These are phyloP conservation scores for Xerophyta viscosa DNA, from an alignment of 106 monocot genomes.

Conservation along the genomic window DNA sequence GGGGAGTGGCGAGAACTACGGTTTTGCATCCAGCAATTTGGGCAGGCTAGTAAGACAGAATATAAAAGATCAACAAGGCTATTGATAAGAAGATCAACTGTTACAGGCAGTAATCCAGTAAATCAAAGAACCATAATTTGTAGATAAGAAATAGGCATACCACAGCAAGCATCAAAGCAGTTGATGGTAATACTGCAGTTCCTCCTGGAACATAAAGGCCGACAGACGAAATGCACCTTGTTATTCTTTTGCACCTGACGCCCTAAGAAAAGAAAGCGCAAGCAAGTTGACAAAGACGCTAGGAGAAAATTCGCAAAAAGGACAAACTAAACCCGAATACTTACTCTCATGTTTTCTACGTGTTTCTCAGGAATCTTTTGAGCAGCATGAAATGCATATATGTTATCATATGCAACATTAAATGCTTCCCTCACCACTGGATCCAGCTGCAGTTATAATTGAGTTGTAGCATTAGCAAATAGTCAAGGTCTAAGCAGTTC, in stretches of 20 bases:
- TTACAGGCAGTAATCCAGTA: neutral
- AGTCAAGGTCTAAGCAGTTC: too few relatives aligned
- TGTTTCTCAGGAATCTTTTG: slow-evolving; percentile 65
- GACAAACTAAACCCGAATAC: slow-evolving; percentile 2
- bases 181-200: slow-evolving; percentile 96
- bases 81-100: neutral
- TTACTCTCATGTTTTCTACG: slow-evolving; percentile 87
- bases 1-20: slow-evolving; percentile 95
- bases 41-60: slow-evolving; percentile 59
- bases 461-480: neutral
- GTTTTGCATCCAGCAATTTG: slow-evolving; percentile 96
- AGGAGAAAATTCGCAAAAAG: neutral
- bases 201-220: slow-evolving; percentile 99
- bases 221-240: slow-evolving; percentile 76
- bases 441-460: slow-evolving; percentile 57
- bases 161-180: slow-evolving; percentile 96
- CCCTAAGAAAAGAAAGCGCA: slow-evolving; percentile 39
- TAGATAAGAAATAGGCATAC: slow-evolving; percentile 29
- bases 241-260: slow-evolving; percentile 90
- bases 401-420: slow-evolving; percentile 95
- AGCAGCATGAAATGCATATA: slow-evolving; percentile 85
- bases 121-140: neutral
- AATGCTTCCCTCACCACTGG: slow-evolving; percentile 78
- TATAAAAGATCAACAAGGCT: slow-evolving; percentile 9
- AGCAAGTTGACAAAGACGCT: neutral